Base-by-base conservation (phyloP, 2,329 filamentous ascomycete genomes). In the Xylaria sp. region DNA sequence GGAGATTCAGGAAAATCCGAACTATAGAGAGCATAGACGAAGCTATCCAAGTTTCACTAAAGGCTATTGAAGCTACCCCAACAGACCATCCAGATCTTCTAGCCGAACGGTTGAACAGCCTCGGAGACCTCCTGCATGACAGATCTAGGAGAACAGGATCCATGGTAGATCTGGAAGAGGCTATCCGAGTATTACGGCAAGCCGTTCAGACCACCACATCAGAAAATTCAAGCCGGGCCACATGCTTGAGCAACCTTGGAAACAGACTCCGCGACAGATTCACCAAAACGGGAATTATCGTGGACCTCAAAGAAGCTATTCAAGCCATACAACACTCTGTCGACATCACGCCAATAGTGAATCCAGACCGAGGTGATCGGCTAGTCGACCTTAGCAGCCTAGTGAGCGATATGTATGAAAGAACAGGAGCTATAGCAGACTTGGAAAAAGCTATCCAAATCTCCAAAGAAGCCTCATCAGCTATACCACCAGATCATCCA, bases 111-210 rank as follows among this genome's bases (percentile, higher is more conserved):
- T 21, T 48, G 38, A 38, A 48, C 19, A 48, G n/a, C 7, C 4
- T 39, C 24, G 24, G 29, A 21, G 37, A n/a, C 17, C 4, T 19
- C 18, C 21, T 39, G n/a, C 38, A 48, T 40, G 34, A 54, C 37
- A 16, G 39, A n/a, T 50, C 24, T 39, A 24, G 20, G 26, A 42
- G 39, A 20, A 57, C 22, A 18, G 53, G 48, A 41, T 38, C 18
- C 13, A 40, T 48, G 37, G 41, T 38, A 44, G 54, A 60, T 40
- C 49, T 62, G 5, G 39, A 62, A 48, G 43, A 55, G 37, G 54
- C 59, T 37, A 59, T 64, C 29, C 38, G 39, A 38, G 20, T 54
- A 19, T n/a, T 22, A 21, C 17, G 51, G 47, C 19, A 52, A 45
- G 47, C 59, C 7, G 29, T 60, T 42, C 22, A 50, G 19, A 46